Percentiles rank a stretch among this genome's conserved stretches.
phyloP scores from a whole-genome alignment of 1,284 basidiomycete genomes.

The Sphagnurus paluster region DNA sequence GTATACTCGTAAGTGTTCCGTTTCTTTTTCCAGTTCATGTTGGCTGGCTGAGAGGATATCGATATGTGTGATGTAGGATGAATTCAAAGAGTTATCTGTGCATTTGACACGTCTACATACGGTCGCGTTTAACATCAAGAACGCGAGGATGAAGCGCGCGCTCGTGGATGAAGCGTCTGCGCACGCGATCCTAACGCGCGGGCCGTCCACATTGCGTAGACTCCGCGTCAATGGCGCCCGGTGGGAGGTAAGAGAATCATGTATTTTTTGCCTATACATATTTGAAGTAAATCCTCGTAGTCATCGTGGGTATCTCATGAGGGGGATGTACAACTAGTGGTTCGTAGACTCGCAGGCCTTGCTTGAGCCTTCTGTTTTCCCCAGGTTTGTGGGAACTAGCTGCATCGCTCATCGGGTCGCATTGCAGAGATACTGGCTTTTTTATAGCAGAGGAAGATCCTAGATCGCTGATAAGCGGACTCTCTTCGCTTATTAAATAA shows the following conservation, averaged over 20 bases:
- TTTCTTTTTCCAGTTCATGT: neutral
- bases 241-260: slow-evolving; percentile 30
- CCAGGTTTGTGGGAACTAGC: too few relatives aligned
- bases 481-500: too few relatives aligned
- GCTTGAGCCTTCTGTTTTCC: too few relatives aligned
- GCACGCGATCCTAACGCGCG: slow-evolving; percentile 22
- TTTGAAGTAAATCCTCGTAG: slow-evolving; percentile 10
- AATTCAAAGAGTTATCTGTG: slow-evolving; percentile 20
- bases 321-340: slow-evolving; percentile 12
- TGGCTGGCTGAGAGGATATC: neutral
- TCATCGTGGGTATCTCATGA: slow-evolving; percentile 17
- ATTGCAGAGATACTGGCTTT: too few relatives aligned
- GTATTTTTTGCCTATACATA: neutral
- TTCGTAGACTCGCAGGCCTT: too few relatives aligned
- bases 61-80: slow-evolving; percentile 18
- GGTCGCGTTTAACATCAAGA: slow-evolving; percentile 29
- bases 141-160: slow-evolving; percentile 22
- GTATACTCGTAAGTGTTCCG: slow-evolving; percentile 27
- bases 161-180: slow-evolving; percentile 22
- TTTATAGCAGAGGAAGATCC: too few relatives aligned
- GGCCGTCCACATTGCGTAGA: slow-evolving; percentile 24
- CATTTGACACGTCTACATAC: slow-evolving; percentile 24
- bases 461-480: too few relatives aligned
- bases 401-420: too few relatives aligned
- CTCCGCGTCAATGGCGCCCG: slow-evolving; percentile 26